These are phyloP conservation scores for Candolleomyces eurysporus DNA, from an alignment of 768 basidiomycete genomes.

Conservation along the genomic window DNA sequence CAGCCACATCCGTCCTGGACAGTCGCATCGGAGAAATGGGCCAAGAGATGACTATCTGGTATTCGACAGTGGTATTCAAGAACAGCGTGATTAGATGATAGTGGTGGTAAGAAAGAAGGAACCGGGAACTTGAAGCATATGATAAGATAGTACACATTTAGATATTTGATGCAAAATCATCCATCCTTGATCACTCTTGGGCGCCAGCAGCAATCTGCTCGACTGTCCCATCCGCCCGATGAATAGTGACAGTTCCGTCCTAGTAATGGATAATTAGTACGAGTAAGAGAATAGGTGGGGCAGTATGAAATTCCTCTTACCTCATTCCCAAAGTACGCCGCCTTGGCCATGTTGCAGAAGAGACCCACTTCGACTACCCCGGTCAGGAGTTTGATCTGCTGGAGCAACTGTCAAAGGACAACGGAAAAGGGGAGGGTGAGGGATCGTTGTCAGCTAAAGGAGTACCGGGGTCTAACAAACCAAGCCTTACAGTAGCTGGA, in stretches of 20 bases:
- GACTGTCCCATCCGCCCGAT: slow-evolving; percentile 45
- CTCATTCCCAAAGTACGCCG: slow-evolving; percentile 95
- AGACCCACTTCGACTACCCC: slow-evolving; percentile 98
- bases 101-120: background rate
- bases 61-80: too few relatives aligned
- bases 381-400: slow-evolving; percentile 87
- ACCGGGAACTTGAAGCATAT: background rate
- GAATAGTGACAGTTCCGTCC: slow-evolving; percentile 72
- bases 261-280: slow-evolving; percentile 20
- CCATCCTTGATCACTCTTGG: background rate
- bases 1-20: too few relatives aligned
- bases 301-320: slow-evolving; percentile 32
- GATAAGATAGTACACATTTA: background rate
- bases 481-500: slow-evolving; percentile 52
- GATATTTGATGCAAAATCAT: background rate
- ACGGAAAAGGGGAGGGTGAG: too few relatives aligned
- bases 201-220: slow-evolving; percentile 14
- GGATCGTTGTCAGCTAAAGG: background rate
- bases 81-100: background rate
- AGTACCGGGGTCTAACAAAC: background rate
- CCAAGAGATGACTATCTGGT: too few relatives aligned
- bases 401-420: slow-evolving; percentile 58
- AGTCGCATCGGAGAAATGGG: too few relatives aligned
- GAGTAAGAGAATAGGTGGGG: background rate
- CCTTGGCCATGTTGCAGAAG: slow-evolving; percentile 91